Evolutionary conservation across 2,329 filamentous ascomycete species (phyloP), one percentile per base, ranked within the genome.

Genomic region (Aspergillus eucalypticola): DNA sequence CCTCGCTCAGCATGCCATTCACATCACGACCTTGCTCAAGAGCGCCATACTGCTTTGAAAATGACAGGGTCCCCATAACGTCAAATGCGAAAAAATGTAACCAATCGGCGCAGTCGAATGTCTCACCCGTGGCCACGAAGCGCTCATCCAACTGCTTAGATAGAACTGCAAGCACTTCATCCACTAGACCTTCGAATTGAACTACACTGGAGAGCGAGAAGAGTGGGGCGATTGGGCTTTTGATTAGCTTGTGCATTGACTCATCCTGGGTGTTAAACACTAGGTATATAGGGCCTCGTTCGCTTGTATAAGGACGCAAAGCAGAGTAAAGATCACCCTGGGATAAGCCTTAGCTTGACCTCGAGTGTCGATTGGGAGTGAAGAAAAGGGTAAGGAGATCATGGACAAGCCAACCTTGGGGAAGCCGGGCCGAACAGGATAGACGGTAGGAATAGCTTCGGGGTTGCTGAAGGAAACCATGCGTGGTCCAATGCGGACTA

Each of bases 71-170:
- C 0, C 70, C 67, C 64, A 77, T 73, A 0, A 73, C 69, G 48
- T 77, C 74, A 35, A 73, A 76, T 2, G 74, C 70, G 57, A 72
- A 76, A 27, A 60, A 71, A 46, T 76, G 69, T 35, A 75, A 48
- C 68, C 71, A 76, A 3, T 68, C 29, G 0, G 57, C 69, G 3
- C 75, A 53, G 38, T 71, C 67, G 44, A 68, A 66, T 0, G 38
- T 17, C 38, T 52, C 8, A 11, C 19, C 42, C 8, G 27, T 56
- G n/a, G 44, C 35, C 23, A 21, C 38, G 46, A 58, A 66, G 8
- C 65, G 56, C 23, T 59, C 29, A 32, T 72, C 66, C 19, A 74
- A 50, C n/a, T 66, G 46, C 15, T 63, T 21, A 21, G 68, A 60
- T 32, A 73, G 67, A 5, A 66, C 56, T 38, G 59, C 25, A 1